These are phyloP conservation scores for Sonneratia caseolaris DNA, from an alignment of 345 rosid genomes.

Conservation along the genomic window DNA sequence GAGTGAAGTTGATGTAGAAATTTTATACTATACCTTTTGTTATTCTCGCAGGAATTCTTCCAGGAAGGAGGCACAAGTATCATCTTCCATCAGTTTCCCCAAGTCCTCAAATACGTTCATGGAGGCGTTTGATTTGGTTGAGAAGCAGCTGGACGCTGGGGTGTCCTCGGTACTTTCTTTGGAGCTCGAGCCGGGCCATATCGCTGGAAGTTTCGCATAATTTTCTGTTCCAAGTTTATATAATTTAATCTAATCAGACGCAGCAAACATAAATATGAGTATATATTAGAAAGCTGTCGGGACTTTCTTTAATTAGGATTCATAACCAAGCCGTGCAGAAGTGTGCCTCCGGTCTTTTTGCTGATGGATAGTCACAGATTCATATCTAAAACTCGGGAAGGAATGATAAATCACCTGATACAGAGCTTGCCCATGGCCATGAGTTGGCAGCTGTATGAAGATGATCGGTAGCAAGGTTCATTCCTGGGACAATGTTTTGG, in stretches of 20 bases:
- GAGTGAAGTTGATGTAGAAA: too few relatives aligned
- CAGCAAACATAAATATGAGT: too few relatives aligned
- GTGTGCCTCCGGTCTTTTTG: too few relatives aligned
- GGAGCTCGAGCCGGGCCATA: not conserved
- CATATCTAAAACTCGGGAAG: too few relatives aligned
- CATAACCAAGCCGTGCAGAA: too few relatives aligned
- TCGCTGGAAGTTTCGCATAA: not conserved
- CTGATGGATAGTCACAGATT: too few relatives aligned
- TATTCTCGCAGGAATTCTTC: constrained; percentile 51
- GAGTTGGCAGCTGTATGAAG: not conserved
- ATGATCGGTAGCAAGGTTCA: not conserved
- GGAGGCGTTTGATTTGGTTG: constrained; percentile 2
- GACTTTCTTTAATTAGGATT: too few relatives aligned
- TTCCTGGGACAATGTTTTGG: not conserved
- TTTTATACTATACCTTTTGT: not conserved
- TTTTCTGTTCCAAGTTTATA: not conserved
- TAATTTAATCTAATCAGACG: not conserved
- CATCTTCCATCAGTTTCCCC: constrained; percentile 56
- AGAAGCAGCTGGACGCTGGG: not conserved
- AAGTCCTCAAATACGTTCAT: constrained; percentile 27
- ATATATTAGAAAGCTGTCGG: too few relatives aligned
- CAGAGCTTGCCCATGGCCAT: not conserved
- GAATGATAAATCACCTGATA: not conserved
- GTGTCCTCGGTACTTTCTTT: not conserved
- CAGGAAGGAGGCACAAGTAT: constrained; percentile 51